phyloP scores from a whole-genome alignment of 2,329 filamentous ascomycete species.

The Trichoderma gracile region DNA sequence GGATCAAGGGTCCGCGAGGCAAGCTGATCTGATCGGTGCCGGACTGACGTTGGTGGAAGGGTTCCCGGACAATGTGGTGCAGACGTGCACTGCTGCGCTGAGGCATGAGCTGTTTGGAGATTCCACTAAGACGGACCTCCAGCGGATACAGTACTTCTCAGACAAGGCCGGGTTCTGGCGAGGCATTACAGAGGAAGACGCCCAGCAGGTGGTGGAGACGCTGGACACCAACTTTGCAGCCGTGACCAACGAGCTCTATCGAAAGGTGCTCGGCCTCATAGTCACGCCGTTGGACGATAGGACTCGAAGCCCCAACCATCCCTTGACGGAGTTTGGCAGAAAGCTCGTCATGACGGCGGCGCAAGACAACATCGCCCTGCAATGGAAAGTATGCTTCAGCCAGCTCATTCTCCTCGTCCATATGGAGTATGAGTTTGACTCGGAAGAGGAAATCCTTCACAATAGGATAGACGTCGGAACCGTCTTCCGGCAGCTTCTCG shows the following conservation, averaged over 20 bases:
- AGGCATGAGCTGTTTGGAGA: conserved; percentile 74
- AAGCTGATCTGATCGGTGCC: conserved; percentile 66
- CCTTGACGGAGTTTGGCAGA: conserved; percentile 73
- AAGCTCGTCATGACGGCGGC: conserved; percentile 73
- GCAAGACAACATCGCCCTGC: conserved; percentile 74
- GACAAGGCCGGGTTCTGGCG: conserved; percentile 76
- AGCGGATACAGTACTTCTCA: conserved; percentile 76
- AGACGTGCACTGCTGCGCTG: conserved; percentile 67
- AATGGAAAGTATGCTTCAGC: conserved; percentile 75
- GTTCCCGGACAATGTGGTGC: conserved; percentile 68
- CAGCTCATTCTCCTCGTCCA: conserved; percentile 81
- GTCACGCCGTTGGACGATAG: conserved; percentile 48
- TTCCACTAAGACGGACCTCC: conserved; percentile 66
- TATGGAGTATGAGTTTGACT: conserved; percentile 79
- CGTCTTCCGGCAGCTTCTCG: conserved; percentile 69
- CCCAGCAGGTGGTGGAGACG: conserved; percentile 64
- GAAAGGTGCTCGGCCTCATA: conserved; percentile 51
- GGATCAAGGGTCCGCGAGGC: conserved; percentile 54
- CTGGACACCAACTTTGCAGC: conserved; percentile 66
- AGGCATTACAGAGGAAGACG: conserved; percentile 80
- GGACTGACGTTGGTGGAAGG: conserved; percentile 69
- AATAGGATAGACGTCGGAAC: conserved; percentile 64
- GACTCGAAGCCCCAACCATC: conserved; percentile 49
- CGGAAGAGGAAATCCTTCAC: conserved; percentile 66
- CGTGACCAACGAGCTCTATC: conserved; percentile 58